phyloP scores from a whole-genome alignment of 495 filamentous ascomycete genomes.

The Hypoxylon perforatum region DNA sequence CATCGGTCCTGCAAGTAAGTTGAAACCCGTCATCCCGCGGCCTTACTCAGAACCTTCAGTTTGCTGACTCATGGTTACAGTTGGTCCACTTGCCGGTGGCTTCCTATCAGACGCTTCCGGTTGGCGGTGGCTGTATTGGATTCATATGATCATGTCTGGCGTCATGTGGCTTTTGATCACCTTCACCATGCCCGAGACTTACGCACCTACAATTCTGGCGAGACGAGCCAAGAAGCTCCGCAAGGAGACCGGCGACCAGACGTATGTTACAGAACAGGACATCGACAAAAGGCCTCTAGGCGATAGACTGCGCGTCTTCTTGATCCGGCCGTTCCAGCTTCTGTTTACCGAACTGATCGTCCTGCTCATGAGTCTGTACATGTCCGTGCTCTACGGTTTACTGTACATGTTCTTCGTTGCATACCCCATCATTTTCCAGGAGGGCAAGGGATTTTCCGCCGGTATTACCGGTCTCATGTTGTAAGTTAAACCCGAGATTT shows the following conservation, averaged over 20 bases:
- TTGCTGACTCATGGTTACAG: constrained; percentile 38
- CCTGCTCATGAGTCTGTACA: constrained; percentile 78
- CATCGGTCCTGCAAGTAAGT: constrained; percentile 74
- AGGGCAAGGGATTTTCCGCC: constrained; percentile 77
- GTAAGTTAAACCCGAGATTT: constrained; percentile 29
- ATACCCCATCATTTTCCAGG: constrained; percentile 82
- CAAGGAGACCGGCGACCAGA: constrained; percentile 69
- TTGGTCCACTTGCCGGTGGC: constrained; percentile 79
- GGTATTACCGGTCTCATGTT: constrained; percentile 84
- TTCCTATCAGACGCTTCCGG: constrained; percentile 73
- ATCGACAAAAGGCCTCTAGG: constrained; percentile 73
- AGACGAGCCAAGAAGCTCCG: constrained; percentile 73
- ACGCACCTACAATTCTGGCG: constrained; percentile 76
- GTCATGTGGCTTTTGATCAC: constrained; percentile 75
- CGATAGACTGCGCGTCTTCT: constrained; percentile 72
- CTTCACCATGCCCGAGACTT: constrained; percentile 85
- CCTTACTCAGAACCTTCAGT: neutral
- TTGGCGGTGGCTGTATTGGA: constrained; percentile 90
- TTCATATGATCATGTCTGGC: constrained; percentile 76
- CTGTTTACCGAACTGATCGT: constrained; percentile 84
- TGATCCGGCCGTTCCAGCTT: constrained; percentile 82
- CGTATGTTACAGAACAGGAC: constrained; percentile 78
- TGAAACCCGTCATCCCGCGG: too few species aligned
- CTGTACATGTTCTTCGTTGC: constrained; percentile 88
- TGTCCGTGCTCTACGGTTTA: constrained; percentile 80